Conservation (phyloP, 805 yeast genomes). For the Teunomyces gatunensis region DNA sequence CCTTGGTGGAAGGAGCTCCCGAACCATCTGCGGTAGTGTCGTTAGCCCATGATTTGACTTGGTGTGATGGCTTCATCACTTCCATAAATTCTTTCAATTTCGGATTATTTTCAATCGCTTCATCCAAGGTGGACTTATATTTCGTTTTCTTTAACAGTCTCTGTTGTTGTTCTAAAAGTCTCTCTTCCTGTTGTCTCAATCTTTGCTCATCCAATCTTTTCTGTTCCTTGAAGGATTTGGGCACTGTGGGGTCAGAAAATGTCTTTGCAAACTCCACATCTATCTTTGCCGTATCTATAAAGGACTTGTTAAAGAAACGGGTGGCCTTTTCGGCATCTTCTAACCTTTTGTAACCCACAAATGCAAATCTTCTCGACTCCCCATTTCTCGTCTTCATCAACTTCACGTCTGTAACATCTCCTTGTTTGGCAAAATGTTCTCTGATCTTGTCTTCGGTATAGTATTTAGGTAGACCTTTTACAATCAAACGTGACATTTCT, state of each 20-base stretch:
- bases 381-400: constrained; percentile 80
- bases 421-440: constrained; percentile 59
- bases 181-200: constrained; percentile 40
- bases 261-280: constrained; percentile 82
- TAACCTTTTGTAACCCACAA: constrained; percentile 75
- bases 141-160: constrained; percentile 38
- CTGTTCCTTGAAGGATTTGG: constrained; percentile 51
- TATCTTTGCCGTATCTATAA: constrained; percentile 77
- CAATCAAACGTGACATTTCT: constrained; percentile 81
- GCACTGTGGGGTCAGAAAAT: constrained; percentile 79
- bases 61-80: constrained; percentile 73
- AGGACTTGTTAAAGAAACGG: constrained; percentile 69
- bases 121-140: constrained; percentile 45
- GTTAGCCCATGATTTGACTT: constrained; percentile 73
- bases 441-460: constrained; percentile 69
- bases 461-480: constrained; percentile 82
- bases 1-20: constrained; percentile 46
- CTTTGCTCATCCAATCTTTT: constrained; percentile 45
- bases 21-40: constrained; percentile 49
- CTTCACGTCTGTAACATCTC: constrained; percentile 84
- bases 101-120: constrained; percentile 61
- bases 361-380: constrained; percentile 88
- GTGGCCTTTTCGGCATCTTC: constrained; percentile 80
- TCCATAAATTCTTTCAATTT: constrained; percentile 78
- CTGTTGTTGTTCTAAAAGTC: constrained; percentile 34